Evolutionary conservation across 768 basidiomycete genomes (phyloP).

Genomic region (Kwoniella dendrophila): DNA sequence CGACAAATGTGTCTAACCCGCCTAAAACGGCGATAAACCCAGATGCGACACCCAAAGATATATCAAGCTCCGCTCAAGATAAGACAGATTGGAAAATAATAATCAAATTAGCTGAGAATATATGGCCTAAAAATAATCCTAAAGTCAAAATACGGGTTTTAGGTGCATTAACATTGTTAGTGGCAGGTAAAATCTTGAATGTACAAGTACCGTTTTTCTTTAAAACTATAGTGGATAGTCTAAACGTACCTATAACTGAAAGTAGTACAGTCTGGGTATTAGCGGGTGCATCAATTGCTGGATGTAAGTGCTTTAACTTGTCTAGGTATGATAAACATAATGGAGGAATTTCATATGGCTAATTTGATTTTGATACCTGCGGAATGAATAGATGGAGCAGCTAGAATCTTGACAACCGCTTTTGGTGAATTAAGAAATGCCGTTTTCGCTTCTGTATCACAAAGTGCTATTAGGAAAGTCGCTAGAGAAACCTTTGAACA

Average conservation of each 20-base stretch:
- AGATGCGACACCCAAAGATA: constrained; percentile 5
- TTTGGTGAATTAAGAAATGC: constrained; percentile 93
- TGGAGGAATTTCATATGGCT: no score
- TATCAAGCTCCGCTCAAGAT: constrained; percentile 19
- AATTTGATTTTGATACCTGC: constrained; percentile 3
- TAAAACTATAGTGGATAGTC: constrained; percentile 83
- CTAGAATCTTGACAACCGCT: constrained; percentile 83
- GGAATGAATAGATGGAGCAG: constrained; percentile 72
- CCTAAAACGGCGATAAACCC: neutral
- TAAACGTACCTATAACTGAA: constrained; percentile 78
- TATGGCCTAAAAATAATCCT: constrained; percentile 82
- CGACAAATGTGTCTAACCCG: neutral
- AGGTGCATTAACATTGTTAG: constrained; percentile 74
- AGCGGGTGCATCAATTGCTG: constrained; percentile 83
- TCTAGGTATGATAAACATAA: no score
- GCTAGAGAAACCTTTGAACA: constrained; percentile 96
- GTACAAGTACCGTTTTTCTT: constrained; percentile 98
- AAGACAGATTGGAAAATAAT: constrained; percentile 83
- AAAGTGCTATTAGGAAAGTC: constrained; percentile 89
- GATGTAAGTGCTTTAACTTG: constrained; percentile 84
- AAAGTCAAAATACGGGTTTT: constrained; percentile 78
- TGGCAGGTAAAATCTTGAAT: constrained; percentile 89
- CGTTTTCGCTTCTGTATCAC: constrained; percentile 92
- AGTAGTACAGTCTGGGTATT: constrained; percentile 83
- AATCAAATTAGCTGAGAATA: constrained; percentile 76